A percentile compares a stretch with the other conserved stretches of the same genome.
phyloP scores from a whole-genome alignment of 2,329 filamentous ascomycete species.

The Paraconiothyrium sp. region DNA sequence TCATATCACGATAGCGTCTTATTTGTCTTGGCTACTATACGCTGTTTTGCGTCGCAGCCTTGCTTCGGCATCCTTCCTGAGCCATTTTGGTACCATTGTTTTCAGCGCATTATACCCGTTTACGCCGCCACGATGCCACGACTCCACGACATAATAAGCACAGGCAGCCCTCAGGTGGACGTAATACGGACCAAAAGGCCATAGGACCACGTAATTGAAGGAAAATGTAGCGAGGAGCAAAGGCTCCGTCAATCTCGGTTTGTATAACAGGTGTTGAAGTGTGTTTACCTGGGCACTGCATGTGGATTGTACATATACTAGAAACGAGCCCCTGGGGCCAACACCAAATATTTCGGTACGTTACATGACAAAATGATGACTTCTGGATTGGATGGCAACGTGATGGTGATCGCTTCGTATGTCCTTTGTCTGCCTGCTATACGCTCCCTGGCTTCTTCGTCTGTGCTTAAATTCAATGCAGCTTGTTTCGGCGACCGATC shows the following conservation, averaged over 20 bases:
- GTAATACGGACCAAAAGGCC: constrained; percentile 8
- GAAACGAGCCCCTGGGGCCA: background rate
- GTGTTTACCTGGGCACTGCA: background rate
- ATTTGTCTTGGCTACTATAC: background rate
- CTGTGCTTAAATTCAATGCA: too few relatives aligned
- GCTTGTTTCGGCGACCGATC: too few relatives aligned
- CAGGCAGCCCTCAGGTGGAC: background rate
- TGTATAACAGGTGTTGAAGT: constrained; percentile 7
- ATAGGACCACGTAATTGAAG: background rate
- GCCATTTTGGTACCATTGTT: constrained; percentile 6
- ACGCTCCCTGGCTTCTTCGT: too few relatives aligned
- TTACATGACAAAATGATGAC: constrained; percentile 6
- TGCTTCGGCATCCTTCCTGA: constrained; percentile 4
- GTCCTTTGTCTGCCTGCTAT: too few relatives aligned
- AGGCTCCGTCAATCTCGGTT: background rate
- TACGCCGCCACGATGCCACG: constrained; percentile 11
- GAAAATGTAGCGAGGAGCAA: background rate
- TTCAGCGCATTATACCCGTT: constrained; percentile 13
- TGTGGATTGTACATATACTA: constrained; percentile 7
- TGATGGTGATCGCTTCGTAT: background rate
- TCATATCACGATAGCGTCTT: background rate
- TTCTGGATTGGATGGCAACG: background rate
- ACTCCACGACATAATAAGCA: background rate
- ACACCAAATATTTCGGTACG: constrained; percentile 11
- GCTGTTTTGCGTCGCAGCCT: background rate